Evolutionary conservation across 2,329 filamentous ascomycete genomes (phyloP), one percentile per base, ranked within the genome.

Genomic region (Metarhizium anisopliae): DNA sequence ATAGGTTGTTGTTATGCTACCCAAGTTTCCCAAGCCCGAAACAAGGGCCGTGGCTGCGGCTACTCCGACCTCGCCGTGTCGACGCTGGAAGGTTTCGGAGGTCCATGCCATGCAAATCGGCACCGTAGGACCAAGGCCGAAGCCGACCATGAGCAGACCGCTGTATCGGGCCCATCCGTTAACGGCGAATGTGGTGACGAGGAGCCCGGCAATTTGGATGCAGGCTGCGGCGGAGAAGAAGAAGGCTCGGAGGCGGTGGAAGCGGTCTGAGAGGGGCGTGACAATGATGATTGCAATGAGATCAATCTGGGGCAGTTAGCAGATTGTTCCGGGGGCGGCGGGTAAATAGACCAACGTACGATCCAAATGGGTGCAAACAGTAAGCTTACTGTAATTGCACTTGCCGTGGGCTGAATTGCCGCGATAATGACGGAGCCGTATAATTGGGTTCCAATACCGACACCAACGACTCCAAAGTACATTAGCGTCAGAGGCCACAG

Each of bases 81-180:
- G 86, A 36, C 82, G 81, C 72, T 95, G 90, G 76, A 96, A 96
- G 66, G 95, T 87, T 71, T 95, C 89, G 59, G 85, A 89, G 36
- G 89, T 90, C 91, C 91, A 95, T 40, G 90, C 87, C 91, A 96
- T 96, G 69, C 89, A 93, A 65, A 93, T 93, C 11, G 91, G 91
- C 1, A 95, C 90, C 0, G 91, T 95, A 3, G 91, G 91, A 1
- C 91, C 91, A 2, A 96, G 84, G 0, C 91, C 91, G 65, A 95
- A 95, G 4, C 91, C 91, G 40, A 96, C 87, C 73, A 96, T 86
- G 52, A 96, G 75, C n/a, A 96, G 81, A 4, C 91, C 91, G 51
- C 88, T 89, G 67, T 96, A 96, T 47, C 90, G 84, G 2, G 89
- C 85, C 90, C 90, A 96, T 42, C 86, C 83, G 62, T 85, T 83